Evolutionary conservation across 202 grass and related monocot genomes (phyloP).

Genomic region (Schoenoplectus tabernaemontani): DNA sequence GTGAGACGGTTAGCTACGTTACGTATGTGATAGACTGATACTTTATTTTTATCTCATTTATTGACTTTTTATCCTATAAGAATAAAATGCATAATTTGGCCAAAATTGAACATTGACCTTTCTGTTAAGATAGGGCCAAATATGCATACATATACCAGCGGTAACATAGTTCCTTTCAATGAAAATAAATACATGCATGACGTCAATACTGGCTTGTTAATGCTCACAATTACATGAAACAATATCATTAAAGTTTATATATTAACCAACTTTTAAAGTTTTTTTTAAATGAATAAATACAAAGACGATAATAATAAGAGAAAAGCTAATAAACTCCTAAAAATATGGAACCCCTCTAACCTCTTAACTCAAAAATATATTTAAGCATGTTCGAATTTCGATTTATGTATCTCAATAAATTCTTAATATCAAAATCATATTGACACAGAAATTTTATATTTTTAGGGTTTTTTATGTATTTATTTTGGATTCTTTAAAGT

Average conservation of each 20-base stretch:
- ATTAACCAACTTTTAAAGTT: background rate
- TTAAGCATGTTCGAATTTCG: too few relatives aligned
- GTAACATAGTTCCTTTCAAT: background rate
- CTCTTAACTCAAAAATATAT: too few relatives aligned
- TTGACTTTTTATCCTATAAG: background rate
- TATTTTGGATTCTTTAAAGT: too few relatives aligned
- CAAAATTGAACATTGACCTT: background rate
- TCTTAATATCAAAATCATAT: too few relatives aligned
- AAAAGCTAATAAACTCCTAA: too few relatives aligned
- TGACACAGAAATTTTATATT: too few relatives aligned
- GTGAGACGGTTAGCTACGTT: background rate
- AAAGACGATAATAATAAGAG: background rate
- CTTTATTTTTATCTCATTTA: slow-evolving; percentile 1
- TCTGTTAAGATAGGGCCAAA: background rate
- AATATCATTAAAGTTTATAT: background rate
- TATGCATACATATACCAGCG: background rate
- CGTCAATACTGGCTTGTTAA: background rate
- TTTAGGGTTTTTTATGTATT: too few relatives aligned
- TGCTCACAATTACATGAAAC: background rate
- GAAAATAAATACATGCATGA: background rate
- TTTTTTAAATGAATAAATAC: background rate
- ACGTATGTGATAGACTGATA: background rate
- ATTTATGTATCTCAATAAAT: too few relatives aligned
- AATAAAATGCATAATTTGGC: slow-evolving; percentile 6
- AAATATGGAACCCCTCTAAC: too few relatives aligned